Base-by-base conservation (phyloP, 495 filamentous ascomycete genomes). In the Penicillium cosmopolitanum region DNA sequence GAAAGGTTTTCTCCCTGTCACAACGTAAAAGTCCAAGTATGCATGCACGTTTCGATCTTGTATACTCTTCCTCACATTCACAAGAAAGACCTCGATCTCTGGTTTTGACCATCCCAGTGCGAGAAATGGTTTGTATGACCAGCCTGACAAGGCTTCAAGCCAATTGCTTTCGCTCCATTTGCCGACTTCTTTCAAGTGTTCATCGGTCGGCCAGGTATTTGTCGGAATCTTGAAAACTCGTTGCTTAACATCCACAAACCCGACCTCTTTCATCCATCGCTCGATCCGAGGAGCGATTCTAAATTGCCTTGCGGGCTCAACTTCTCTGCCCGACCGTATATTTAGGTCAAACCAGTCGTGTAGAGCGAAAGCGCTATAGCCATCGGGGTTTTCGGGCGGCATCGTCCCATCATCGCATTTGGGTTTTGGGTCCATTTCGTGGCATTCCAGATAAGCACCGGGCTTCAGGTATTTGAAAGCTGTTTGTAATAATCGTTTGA, bases 391-490 rank as follows among this genome's bases (percentile, higher is more conserved):
- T 42, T 71, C 67, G 1, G 76, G 76, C 2, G 78, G 77, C 74
- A 90, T 80, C 4, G 84, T 85, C 10, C 72, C 81, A 57, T 90
- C 87, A 61, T 90, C 87, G 61, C 84, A 87, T 53, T 70, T 67
- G 5, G 80, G 80, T n/a, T 75, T 76, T n/a, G 74, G 74, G 53
- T 84, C 79, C 25, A 85, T 61, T 58, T 91, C 88, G 58, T 89
- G 84, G 56, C 80, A 80, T 69, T 90, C 87, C 44, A 89, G 70
- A 68, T 81, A 89, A 34, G 85, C 86, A n/a, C 86, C 86, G 0
- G 87, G 85, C 61, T 82, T 80, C 19, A 85, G 77, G 53, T 86
- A 79, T 40, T 79, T 71, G 51, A 68, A 77, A 16, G 71, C 63
- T 54, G 79, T 77, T 44, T 72, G 69, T 44, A 83, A 54, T 6